Evolutionary conservation across 2,329 filamentous ascomycete species (phyloP), one percentile per base, ranked within the genome.

Genomic region (Ambrosiella cleistominuta): DNA sequence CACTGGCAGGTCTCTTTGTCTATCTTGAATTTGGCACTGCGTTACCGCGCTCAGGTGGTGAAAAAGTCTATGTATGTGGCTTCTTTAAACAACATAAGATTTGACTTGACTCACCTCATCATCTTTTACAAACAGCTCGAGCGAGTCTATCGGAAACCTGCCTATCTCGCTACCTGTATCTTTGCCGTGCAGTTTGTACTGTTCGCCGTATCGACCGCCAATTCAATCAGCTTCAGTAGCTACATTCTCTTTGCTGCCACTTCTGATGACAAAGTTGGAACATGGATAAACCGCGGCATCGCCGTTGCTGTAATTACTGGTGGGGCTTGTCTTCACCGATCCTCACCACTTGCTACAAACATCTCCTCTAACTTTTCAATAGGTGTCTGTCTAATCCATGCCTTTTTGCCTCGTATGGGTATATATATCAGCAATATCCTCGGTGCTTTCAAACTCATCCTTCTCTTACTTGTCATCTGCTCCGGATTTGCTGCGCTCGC

Each of bases 11-110:
- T 19, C 70, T 83, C 11, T 76, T 75, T 57, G 78, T 84, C 3
- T 83, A 78, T 65, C 73, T 83, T 54, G 81, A 83, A 64, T 82
- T 82, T 63, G 80, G 80, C 27, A 72, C 80, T 3, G 78, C 77
- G 3, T 81, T 82, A 40, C 80, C 80, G 1, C 71, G 76, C 40
- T 81, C 77, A 12, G 80, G 81, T 12, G 81, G 81, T 17, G 80
- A 83, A 62, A 83, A 83, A 71, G 80, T 82, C 66, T 83, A 83
- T 64, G 58, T 60, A 57, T n/a, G 58, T 57, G 4, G 38, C 7
- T 13, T 49, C 17, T 17, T 15, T 9, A 2, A 27, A 37, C 19
- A 36, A 19, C 7, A 19, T 27, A 15, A 35, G n/a, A n/a, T 11
- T 13, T 5, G 38, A 58, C 11, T 39, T 12, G n/a, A 42, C 42